phyloP scores from a whole-genome alignment of 2,329 filamentous ascomycete species.

The Xylariales sp. region DNA sequence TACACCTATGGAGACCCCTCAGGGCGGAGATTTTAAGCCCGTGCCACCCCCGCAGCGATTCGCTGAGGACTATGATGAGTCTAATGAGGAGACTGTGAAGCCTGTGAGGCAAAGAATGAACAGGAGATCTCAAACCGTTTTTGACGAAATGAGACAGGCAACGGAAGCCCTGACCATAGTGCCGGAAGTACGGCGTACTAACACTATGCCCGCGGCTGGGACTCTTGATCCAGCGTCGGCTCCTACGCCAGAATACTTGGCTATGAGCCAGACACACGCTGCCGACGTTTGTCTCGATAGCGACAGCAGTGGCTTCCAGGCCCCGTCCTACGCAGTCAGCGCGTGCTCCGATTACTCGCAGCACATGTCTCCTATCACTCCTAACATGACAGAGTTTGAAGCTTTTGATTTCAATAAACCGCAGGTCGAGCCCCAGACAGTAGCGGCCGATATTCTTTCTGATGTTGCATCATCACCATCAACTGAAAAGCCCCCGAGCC shows the following conservation, averaged over 20 bases:
- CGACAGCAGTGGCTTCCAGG: conserved; percentile 53
- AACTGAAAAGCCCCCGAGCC: conserved; percentile 45
- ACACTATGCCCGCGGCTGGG: conserved; percentile 56
- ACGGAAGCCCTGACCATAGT: conserved; percentile 62
- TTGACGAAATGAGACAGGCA: conserved; percentile 69
- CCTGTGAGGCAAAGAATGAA: conserved; percentile 59
- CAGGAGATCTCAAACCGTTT: conserved; percentile 62
- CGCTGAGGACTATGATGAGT: conserved; percentile 71
- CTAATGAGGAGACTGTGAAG: conserved; percentile 75
- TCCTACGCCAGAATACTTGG: conserved; percentile 68
- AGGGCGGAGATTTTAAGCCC: conserved; percentile 59
- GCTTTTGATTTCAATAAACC: conserved; percentile 60
- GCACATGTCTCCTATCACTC: conserved; percentile 63
- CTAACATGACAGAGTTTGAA: conserved; percentile 58
- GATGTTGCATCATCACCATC: conserved; percentile 40
- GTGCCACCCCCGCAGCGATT: conserved; percentile 62
- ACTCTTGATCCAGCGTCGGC: conserved; percentile 62
- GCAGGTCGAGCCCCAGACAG: conserved; percentile 52
- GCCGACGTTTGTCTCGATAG: conserved; percentile 54
- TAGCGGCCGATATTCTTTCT: conserved; percentile 34
- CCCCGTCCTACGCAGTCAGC: conserved; percentile 51
- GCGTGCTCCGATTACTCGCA: conserved; percentile 63
- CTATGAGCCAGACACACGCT: conserved; percentile 58
- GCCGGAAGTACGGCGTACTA: conserved; percentile 67
- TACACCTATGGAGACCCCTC: conserved; percentile 74